These are phyloP conservation scores for Pharus latifolius DNA, from an alignment of 176 grass and related monocot species.

Conservation along the genomic window DNA sequence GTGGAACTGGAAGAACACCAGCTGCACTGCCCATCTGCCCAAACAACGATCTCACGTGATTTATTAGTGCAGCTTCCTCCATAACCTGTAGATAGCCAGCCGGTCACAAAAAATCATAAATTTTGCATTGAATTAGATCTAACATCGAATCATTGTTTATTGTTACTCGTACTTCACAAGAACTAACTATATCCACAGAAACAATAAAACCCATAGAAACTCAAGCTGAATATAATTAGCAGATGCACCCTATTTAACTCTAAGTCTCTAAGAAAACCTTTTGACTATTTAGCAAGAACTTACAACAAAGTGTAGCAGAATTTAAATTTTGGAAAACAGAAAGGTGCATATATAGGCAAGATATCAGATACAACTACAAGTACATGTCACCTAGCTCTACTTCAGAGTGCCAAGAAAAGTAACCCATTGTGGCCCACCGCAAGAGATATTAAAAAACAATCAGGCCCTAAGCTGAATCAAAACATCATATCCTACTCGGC, in stretches of 20 bases:
- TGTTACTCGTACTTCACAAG: background rate
- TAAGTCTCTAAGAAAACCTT: too few species aligned
- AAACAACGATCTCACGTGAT: constrained; percentile 32
- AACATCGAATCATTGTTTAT: background rate
- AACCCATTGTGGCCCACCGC: too few species aligned
- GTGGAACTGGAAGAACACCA: background rate
- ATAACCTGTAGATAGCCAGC: constrained; percentile 19
- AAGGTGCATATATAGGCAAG: too few species aligned
- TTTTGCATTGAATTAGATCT: background rate
- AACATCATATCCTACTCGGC: background rate
- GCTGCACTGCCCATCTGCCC: background rate
- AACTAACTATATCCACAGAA: background rate
- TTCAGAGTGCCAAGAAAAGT: too few species aligned
- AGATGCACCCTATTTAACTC: too few species aligned
- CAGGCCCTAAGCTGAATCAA: background rate
- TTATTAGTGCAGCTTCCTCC: constrained; percentile 28
- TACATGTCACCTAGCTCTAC: too few species aligned
- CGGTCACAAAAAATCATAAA: background rate
- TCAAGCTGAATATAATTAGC: too few species aligned
- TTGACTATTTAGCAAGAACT: too few species aligned
- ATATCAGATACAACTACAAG: too few species aligned
- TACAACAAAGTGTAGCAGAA: too few species aligned
- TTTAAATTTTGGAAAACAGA: too few species aligned
- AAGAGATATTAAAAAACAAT: background rate
- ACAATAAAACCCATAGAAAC: background rate